Base-by-base conservation (phyloP, 2,329 filamentous ascomycete genomes). In the Cercospora janseana region DNA sequence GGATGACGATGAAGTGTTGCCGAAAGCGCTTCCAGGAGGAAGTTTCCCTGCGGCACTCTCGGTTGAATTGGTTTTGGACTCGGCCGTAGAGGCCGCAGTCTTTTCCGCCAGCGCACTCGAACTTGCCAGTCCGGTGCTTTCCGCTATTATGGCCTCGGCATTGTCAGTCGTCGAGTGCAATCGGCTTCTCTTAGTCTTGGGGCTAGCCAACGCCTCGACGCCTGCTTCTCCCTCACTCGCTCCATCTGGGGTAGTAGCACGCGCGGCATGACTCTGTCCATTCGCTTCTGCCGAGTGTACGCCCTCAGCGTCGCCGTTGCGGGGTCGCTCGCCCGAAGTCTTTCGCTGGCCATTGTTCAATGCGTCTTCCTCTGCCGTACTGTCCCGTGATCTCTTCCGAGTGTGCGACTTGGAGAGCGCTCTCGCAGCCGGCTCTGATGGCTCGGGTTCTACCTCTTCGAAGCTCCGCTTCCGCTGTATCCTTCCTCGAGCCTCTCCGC, bases 151-250 rank as follows among this genome's bases (percentile, higher is more conserved):
- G 7, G 49, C 34, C 16, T 52, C 46, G 15, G 58, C 55, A 16
- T 63, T 60, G 7, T 60, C 56, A 18, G 70, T 70, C 27, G 69
- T 66, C 6, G 63, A 60, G 37, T 65, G 61, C 20, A 66, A 55
- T 48, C 64, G 60, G 59, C 69, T 73, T 43, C 74, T 69, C 67
- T 77, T 77, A 60, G 71, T 73, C 61, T 75, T 76, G n/a, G 74
- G 74, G 49, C 74, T 76, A 23, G 64, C 59, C 28, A 70, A 45
- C 23, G 52, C 45, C 42, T 66, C 60, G 3, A 46, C 56, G 18
- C 34, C 49, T 24, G 43, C 42, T 21, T 54, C 26, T 34, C 50
- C 52, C 12, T 60, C 54, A 21, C 40, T 27, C 9, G 24, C 38
- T 21, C 27, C 43, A 15, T 64, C 59, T 26, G 62, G 60, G 4